Evolutionary conservation across 1,284 basidiomycete genomes (phyloP).

Genomic region (Calocybe gambosa): DNA sequence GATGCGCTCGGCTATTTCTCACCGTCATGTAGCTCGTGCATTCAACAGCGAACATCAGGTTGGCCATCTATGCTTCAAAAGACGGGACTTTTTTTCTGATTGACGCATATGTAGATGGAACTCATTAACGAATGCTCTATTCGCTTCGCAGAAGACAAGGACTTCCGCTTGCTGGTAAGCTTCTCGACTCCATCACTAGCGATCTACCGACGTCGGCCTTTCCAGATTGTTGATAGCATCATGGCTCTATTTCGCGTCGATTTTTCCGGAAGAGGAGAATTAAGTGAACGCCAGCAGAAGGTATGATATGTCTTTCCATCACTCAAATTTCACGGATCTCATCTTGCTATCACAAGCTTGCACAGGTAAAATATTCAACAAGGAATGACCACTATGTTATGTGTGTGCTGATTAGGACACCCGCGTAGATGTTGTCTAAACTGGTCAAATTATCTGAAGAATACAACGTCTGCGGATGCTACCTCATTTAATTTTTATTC

Average conservation of each 20-base stretch:
- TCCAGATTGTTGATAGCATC: slow-evolving; percentile 85
- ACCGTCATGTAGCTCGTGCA: slow-evolving; percentile 52
- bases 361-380: slow-evolving; percentile 10
- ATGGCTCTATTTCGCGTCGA: slow-evolving; percentile 95
- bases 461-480: slow-evolving; percentile 53
- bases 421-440: slow-evolving; percentile 76
- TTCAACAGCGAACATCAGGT: slow-evolving; percentile 88
- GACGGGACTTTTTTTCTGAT: too few relatives aligned
- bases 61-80: slow-evolving; percentile 3
- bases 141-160: slow-evolving; percentile 79
- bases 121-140: slow-evolving; percentile 80
- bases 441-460: slow-evolving; percentile 89
- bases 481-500: slow-evolving; percentile 5
- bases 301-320: slow-evolving; percentile 29
- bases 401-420: background rate
- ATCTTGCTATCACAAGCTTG: slow-evolving; percentile 11
- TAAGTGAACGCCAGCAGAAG: slow-evolving; percentile 91
- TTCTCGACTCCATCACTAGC: slow-evolving; percentile 3
- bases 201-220: slow-evolving; percentile 3
- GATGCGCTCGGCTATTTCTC: background rate
- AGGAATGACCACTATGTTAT: background rate
- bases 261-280: slow-evolving; percentile 85
- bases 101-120: slow-evolving; percentile 73
- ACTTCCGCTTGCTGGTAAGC: slow-evolving; percentile 63
- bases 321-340: background rate